These are phyloP conservation scores for Fusarium subtropicale DNA, from an alignment of 2,329 filamentous ascomycete genomes.

Conservation along the genomic window DNA sequence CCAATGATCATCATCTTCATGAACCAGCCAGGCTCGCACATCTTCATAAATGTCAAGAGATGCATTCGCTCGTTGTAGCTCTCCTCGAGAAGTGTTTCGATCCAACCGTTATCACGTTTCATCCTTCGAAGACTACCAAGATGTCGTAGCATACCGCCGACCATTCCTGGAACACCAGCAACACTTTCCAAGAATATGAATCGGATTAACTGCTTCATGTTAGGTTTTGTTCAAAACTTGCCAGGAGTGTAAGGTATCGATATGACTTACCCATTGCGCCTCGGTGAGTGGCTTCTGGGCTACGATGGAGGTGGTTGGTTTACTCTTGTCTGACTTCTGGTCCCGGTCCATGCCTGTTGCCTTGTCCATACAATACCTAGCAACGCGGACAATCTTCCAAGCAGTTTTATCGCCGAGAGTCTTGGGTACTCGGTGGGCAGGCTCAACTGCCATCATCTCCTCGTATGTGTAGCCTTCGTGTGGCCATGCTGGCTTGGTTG, in stretches of 20 bases:
- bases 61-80: conserved; percentile 96
- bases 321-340: conserved; percentile 72
- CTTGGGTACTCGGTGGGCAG: conserved; percentile 80
- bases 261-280: conserved; percentile 76
- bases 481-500: conserved; percentile 74
- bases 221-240: conserved; percentile 12
- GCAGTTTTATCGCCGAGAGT: conserved; percentile 83
- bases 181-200: conserved; percentile 96
- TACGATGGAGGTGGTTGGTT: conserved; percentile 66
- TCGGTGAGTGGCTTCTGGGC: conserved; percentile 77
- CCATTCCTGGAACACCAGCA: conserved; percentile 96
- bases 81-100: conserved; percentile 90
- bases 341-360: conserved; percentile 79
- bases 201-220: conserved; percentile 68
- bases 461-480: conserved; percentile 80
- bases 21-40: conserved; percentile 79
- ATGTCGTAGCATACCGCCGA: conserved; percentile 93
- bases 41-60: conserved; percentile 90
- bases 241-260: not conserved
- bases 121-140: conserved; percentile 84
- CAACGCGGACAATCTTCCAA: conserved; percentile 78
- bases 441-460: conserved; percentile 79
- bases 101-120: conserved; percentile 96
- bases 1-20: conserved; percentile 93
- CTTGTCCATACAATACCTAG: conserved; percentile 83